These are phyloP conservation scores for Claviceps africana DNA, from an alignment of 2,329 filamentous ascomycete species.

Conservation along the genomic window DNA sequence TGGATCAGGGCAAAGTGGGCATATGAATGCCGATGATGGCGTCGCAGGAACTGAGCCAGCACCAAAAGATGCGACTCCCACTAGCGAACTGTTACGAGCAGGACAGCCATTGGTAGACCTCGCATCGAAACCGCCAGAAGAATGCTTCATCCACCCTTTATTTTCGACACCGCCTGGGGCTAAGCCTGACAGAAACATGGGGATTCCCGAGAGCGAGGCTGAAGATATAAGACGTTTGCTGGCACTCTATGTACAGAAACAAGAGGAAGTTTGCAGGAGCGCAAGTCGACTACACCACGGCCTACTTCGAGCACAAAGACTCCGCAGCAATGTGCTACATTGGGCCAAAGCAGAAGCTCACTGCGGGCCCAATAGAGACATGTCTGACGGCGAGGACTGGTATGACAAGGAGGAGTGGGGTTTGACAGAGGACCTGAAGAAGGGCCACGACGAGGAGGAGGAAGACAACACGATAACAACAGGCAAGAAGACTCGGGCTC, in stretches of 20 bases:
- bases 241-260: constrained; percentile 68
- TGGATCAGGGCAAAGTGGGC: neutral
- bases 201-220: constrained; percentile 58
- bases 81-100: constrained; percentile 16
- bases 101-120: neutral
- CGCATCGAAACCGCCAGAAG: constrained; percentile 16
- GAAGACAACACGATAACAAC: constrained; percentile 52
- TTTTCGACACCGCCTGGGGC: constrained; percentile 52
- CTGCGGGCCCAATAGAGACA: constrained; percentile 48
- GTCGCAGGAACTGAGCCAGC: constrained; percentile 8
- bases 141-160: constrained; percentile 56
- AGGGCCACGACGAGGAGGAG: constrained; percentile 72
- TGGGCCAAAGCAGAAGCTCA: constrained; percentile 73
- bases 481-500: constrained; percentile 47
- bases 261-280: constrained; percentile 68
- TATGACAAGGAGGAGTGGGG: constrained; percentile 74
- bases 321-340: constrained; percentile 55
- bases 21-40: constrained; percentile 1
- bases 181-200: constrained; percentile 54
- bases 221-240: constrained; percentile 64
- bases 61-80: constrained; percentile 3
- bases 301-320: constrained; percentile 56
- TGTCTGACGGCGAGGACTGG: constrained; percentile 85
- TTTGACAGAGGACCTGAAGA: constrained; percentile 59
- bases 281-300: constrained; percentile 54